phyloP scores from a whole-genome alignment of 306 rosid genomes.

The Quillaja saponaria region DNA sequence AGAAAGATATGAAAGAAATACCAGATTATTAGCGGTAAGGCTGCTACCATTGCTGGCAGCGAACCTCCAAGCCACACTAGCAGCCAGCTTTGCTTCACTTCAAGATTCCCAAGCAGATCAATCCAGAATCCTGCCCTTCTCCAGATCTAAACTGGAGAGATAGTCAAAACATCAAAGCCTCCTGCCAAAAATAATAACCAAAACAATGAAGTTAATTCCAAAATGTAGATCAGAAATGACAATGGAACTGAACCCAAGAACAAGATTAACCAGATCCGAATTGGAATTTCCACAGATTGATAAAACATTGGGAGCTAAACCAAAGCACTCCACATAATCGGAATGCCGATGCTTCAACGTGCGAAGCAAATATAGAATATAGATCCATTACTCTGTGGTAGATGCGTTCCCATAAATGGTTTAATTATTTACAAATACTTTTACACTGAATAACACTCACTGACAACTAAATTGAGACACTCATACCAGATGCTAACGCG shows the following conservation, averaged over 20 bases:
- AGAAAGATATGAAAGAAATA: constrained; percentile 29
- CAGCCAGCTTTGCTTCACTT: constrained; percentile 67
- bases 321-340: neutral
- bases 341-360: neutral
- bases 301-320: neutral
- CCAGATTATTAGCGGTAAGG: constrained; percentile 76
- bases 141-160: constrained; percentile 64
- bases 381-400: neutral
- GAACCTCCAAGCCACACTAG: constrained; percentile 73
- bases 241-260: constrained; percentile 14
- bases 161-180: constrained; percentile 44
- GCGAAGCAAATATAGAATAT: neutral
- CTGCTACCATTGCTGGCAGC: constrained; percentile 84
- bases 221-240: constrained; percentile 36
- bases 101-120: constrained; percentile 37
- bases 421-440: neutral
- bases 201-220: neutral
- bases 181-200: constrained; percentile 41
- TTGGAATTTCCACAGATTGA: neutral
- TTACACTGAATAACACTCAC: neutral
- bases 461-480: constrained; percentile 7
- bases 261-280: neutral
- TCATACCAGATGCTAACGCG: neutral
- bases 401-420: neutral
- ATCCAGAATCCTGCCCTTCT: constrained; percentile 40